These are phyloP conservation scores for Strigomonas culicis DNA, from an alignment of 208 protist genomes.

Conservation along the genomic window DNA sequence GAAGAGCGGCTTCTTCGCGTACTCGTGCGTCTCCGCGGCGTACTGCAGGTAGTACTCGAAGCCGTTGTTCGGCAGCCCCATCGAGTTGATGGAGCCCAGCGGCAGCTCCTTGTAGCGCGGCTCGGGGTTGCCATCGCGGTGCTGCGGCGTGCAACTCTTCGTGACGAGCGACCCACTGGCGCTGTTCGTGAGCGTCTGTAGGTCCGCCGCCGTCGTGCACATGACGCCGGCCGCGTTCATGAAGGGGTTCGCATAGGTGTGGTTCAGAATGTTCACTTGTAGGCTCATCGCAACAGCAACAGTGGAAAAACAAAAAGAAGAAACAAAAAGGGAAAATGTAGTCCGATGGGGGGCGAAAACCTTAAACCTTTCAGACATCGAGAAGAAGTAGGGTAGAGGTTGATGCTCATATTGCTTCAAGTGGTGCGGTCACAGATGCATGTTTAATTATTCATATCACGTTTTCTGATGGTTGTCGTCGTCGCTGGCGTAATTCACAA, in stretches of 20 bases:
- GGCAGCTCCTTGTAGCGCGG: slow-evolving; percentile 67
- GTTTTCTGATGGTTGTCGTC: too few species aligned
- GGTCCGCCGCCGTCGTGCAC: slow-evolving; percentile 64
- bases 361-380: neutral
- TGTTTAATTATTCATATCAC: too few species aligned
- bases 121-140: slow-evolving; percentile 73
- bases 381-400: neutral
- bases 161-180: slow-evolving; percentile 67
- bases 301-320: slow-evolving; percentile 12
- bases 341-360: neutral
- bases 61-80: slow-evolving; percentile 85
- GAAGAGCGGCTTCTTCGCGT: slow-evolving; percentile 77
- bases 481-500: too few species aligned
- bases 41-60: slow-evolving; percentile 80
- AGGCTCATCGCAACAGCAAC: slow-evolving; percentile 49
- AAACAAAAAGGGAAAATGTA: slow-evolving; percentile 7
- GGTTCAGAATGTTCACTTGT: slow-evolving; percentile 47
- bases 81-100: slow-evolving; percentile 87
- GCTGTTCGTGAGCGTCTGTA: slow-evolving; percentile 51
- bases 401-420: too few species aligned
- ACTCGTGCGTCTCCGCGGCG: slow-evolving; percentile 46
- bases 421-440: too few species aligned
- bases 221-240: slow-evolving; percentile 87
- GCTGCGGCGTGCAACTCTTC: slow-evolving; percentile 80
- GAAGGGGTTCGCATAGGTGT: slow-evolving; percentile 76